A percentile compares a stretch with the other conserved stretches of the same genome.
These are phyloP conservation scores for Cryomyces minteri DNA, from an alignment of 495 filamentous ascomycete species.

Conservation along the genomic window DNA sequence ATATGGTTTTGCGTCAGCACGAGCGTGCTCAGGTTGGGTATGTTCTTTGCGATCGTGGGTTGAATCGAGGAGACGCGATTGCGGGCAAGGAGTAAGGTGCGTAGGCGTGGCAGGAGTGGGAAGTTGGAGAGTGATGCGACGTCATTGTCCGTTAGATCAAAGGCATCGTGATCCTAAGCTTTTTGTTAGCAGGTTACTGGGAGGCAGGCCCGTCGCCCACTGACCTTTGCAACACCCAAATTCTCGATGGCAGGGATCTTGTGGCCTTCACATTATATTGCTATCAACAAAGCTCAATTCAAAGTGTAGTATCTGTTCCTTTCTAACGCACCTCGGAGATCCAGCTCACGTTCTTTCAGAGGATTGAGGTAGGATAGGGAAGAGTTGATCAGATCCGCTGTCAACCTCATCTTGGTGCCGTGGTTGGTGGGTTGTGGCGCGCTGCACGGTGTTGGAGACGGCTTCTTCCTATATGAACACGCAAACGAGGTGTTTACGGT, in stretches of 20 bases:
- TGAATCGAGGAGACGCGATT: slow-evolving; percentile 78
- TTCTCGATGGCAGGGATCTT: slow-evolving; percentile 98
- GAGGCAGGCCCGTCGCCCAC: slow-evolving; percentile 11
- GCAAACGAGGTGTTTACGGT: no score
- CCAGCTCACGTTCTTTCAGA: slow-evolving; percentile 91
- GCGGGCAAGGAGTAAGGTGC: slow-evolving; percentile 70
- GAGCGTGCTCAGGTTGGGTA: slow-evolving; percentile 63
- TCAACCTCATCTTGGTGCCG: slow-evolving; percentile 58
- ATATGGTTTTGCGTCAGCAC: slow-evolving; percentile 41
- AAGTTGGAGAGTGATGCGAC: slow-evolving; percentile 80
- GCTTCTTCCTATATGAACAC: no score
- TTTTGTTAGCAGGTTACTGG: background rate
- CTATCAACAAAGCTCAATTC: slow-evolving; percentile 68
- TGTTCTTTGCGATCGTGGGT: slow-evolving; percentile 43
- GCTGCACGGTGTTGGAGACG: no score
- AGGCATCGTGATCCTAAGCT: slow-evolving; percentile 61
- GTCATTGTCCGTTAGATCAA: slow-evolving; percentile 98
- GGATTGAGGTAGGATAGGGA: slow-evolving; percentile 96
- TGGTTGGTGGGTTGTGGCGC: no score
- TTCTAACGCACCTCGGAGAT: slow-evolving; percentile 95
- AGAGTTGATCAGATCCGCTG: slow-evolving; percentile 75
- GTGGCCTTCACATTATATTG: slow-evolving; percentile 58
- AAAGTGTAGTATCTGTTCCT: slow-evolving; percentile 97
- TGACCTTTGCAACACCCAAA: slow-evolving; percentile 79
- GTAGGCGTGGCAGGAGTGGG: slow-evolving; percentile 75